These are phyloP conservation scores for Penicillium sp. DNA, from an alignment of 2,329 filamentous ascomycete species.

Conservation along the genomic window DNA sequence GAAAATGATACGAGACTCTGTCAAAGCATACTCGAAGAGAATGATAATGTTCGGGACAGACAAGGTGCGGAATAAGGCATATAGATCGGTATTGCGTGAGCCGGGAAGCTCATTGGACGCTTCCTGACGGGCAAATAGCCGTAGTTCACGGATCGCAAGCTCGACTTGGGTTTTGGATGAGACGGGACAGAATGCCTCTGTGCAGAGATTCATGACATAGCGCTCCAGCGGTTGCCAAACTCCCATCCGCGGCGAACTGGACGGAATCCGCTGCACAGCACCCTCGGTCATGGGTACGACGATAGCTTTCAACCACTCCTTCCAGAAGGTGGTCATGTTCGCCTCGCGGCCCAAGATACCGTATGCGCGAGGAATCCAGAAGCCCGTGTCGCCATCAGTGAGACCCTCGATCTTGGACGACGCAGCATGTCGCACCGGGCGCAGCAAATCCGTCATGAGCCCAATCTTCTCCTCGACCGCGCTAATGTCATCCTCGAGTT, in stretches of 20 bases:
- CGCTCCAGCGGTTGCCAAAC: conserved; percentile 95
- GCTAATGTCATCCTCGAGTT: conserved; percentile 90
- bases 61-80: conserved; percentile 85
- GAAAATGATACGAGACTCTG: conserved; percentile 93
- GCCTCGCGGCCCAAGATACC: conserved; percentile 86
- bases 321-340: conserved; percentile 89
- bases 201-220: conserved; percentile 95
- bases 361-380: conserved; percentile 94
- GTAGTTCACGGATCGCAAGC: conserved; percentile 82
- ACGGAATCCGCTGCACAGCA: conserved; percentile 75
- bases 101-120: conserved; percentile 90
- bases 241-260: conserved; percentile 86
- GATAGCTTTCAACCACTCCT: conserved; percentile 93
- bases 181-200: conserved; percentile 88
- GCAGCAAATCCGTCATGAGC: conserved; percentile 92
- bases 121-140: conserved; percentile 90
- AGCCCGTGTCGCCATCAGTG: conserved; percentile 89
- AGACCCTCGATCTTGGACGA: conserved; percentile 96
- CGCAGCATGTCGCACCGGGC: conserved; percentile 88
- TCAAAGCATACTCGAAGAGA: conserved; percentile 88
- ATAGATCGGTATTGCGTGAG: conserved; percentile 87
- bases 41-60: conserved; percentile 91
- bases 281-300: conserved; percentile 96
- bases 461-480: conserved; percentile 95
- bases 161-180: conserved; percentile 96